A percentile compares a stretch with the other conserved stretches of the same genome.
These are phyloP conservation scores for Nitzschia sp. DNA, from an alignment of 108 stramenopile species.

Conservation along the genomic window DNA sequence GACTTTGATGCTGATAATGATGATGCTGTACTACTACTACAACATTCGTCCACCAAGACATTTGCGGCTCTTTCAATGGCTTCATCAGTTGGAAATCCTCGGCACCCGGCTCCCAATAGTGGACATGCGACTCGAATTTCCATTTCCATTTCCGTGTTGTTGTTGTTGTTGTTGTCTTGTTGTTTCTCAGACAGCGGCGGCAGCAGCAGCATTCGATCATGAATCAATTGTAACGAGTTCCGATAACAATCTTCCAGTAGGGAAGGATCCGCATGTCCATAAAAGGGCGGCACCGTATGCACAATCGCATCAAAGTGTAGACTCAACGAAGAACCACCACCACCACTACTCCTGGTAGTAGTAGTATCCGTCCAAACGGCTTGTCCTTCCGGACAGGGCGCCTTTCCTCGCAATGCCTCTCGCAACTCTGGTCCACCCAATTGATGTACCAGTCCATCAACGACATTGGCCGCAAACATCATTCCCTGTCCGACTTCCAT, in stretches of 20 bases:
- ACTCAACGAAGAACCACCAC: neutral
- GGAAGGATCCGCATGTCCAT: slow-evolving; percentile 9
- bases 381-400: slow-evolving; percentile 20
- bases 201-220: neutral
- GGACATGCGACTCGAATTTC: slow-evolving; percentile 52
- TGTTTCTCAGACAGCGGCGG: neutral
- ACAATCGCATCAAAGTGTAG: slow-evolving; percentile 48
- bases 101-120: slow-evolving; percentile 69
- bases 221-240: slow-evolving; percentile 28
- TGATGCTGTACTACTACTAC: no score
- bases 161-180: neutral
- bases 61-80: slow-evolving; percentile 36
- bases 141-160: slow-evolving; percentile 4
- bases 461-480: slow-evolving; percentile 64
- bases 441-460: slow-evolving; percentile 82
- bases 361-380: slow-evolving; percentile 50
- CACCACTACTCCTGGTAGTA: no score
- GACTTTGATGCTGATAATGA: neutral
- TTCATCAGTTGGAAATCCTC: slow-evolving; percentile 60
- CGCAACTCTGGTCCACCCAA: slow-evolving; percentile 58
- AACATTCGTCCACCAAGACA: neutral
- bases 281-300: slow-evolving; percentile 77
- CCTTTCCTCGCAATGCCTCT: slow-evolving; percentile 19
- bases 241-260: slow-evolving; percentile 33
- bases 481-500: slow-evolving; percentile 80